Conservation (phyloP, 169 alveolate species). For the Eimeria falciformis region DNA sequence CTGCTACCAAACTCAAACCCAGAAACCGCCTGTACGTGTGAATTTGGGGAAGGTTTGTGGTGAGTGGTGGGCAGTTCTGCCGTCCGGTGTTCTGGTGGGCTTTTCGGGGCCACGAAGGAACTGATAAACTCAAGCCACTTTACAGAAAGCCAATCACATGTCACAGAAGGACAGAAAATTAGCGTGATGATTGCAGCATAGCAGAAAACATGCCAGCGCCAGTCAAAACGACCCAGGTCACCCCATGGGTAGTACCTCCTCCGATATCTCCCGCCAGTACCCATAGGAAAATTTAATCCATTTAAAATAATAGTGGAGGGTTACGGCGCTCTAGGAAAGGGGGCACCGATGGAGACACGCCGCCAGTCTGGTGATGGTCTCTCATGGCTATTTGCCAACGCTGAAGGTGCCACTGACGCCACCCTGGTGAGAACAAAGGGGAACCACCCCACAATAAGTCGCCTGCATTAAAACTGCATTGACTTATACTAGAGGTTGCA, state of each 20-base stretch:
- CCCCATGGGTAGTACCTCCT: slow-evolving; percentile 27
- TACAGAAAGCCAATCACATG: neutral
- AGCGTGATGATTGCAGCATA: neutral
- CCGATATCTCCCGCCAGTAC: slow-evolving; percentile 37
- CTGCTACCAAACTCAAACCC: too few species aligned
- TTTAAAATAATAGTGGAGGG: neutral
- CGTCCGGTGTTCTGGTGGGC: slow-evolving; percentile 1
- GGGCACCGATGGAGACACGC: too few species aligned
- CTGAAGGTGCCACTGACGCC: too few species aligned
- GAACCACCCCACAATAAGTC: neutral
- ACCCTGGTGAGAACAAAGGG: neutral
- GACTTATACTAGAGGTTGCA: neutral
- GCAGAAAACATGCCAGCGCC: neutral
- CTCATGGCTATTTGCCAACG: too few species aligned
- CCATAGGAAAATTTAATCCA: slow-evolving; percentile 39
- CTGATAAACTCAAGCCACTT: neutral
- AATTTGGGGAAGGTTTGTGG: too few species aligned
- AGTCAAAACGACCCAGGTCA: slow-evolving; percentile 21
- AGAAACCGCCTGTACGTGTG: too few species aligned
- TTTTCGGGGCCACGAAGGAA: neutral
- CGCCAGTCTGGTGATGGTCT: too few species aligned
- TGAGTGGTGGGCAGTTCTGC: too few species aligned
- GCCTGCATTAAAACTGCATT: neutral
- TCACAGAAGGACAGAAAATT: neutral
- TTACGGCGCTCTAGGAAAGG: too few species aligned